A percentile compares a stretch with the other conserved stretches of the same genome.
These are phyloP conservation scores for Citrus sinensis DNA, from an alignment of 345 rosid genomes.

Conservation along the genomic window DVS_A1.0 CM039163.1:12530501-12531000, in stretches of 20 bases:
- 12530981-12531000: constrained; percentile 79
- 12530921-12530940: constrained; percentile 90
- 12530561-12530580: constrained; percentile 65
- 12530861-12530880: constrained; percentile 97
- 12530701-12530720: neutral
- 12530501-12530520: constrained; percentile 23
- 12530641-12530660: constrained; percentile 53
- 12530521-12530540: constrained; percentile 85
- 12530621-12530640: constrained; percentile 77
- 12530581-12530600: constrained; percentile 89
- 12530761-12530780: constrained; percentile 81
- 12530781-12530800: constrained; percentile 94
- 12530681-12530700: neutral
- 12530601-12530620: constrained; percentile 77
- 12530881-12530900: constrained; percentile 75
- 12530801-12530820: constrained; percentile 87
- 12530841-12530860: constrained; percentile 84
- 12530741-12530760: constrained; percentile 81
- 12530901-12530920: constrained; percentile 75
- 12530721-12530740: constrained; percentile 68
- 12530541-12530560: constrained; percentile 82
- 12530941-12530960: constrained; percentile 83
- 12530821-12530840: constrained; percentile 92
- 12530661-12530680: neutral
- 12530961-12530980: constrained; percentile 73